Percentiles rank a stretch among this genome's conserved stretches.
phyloP scores from a whole-genome alignment of 1,284 basidiomycete genomes.

The Tilletia indica region DNA sequence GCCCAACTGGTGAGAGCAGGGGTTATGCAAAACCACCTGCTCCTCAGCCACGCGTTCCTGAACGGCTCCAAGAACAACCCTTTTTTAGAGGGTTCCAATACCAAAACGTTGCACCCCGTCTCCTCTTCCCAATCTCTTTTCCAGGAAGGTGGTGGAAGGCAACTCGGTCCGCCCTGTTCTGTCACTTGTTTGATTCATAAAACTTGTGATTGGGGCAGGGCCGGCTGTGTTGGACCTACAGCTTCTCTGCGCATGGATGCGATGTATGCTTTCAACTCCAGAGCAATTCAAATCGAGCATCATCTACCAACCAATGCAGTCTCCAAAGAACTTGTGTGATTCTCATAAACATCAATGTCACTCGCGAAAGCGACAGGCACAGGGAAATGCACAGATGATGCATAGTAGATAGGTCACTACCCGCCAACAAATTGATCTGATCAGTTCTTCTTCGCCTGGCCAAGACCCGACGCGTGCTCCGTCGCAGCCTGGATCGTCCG shows the following conservation, averaged over 20 bases:
- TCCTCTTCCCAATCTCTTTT: neutral
- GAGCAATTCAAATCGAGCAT: no score
- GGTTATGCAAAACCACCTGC: neutral
- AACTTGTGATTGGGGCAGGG: neutral
- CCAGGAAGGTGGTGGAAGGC: neutral
- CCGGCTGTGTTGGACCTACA: conserved; percentile 3
- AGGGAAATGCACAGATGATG: no score
- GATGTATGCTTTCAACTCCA: no score
- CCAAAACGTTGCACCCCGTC: neutral
- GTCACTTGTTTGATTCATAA: conserved; percentile 7
- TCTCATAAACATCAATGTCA: no score
- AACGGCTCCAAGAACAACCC: conserved; percentile 5
- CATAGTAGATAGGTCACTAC: no score
- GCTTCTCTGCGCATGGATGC: neutral
- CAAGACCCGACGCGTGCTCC: conserved; percentile 50
- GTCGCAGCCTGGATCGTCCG: conserved; percentile 73
- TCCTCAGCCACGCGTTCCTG: conserved; percentile 17
- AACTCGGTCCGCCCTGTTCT: neutral
- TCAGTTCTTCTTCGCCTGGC: conserved; percentile 27
- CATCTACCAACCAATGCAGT: no score
- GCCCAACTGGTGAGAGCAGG: conserved; percentile 13
- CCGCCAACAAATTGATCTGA: neutral
- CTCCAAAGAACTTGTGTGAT: no score
- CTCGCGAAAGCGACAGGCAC: no score
- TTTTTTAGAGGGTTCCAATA: neutral